phyloP scores from a whole-genome alignment of 306 rosid genomes.

The Chamaecrista fasciculata region DNA sequence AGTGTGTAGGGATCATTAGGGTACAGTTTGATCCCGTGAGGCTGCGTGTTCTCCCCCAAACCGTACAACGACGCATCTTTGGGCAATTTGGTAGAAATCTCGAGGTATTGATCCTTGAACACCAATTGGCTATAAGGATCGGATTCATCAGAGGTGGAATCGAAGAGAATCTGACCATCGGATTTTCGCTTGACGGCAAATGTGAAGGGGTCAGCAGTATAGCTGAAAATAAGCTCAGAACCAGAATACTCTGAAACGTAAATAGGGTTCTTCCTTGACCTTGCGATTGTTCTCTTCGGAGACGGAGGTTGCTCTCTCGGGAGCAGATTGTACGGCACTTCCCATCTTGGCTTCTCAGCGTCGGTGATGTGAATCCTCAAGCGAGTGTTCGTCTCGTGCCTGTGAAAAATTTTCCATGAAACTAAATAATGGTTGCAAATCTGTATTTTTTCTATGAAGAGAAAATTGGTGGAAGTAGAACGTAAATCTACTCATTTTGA shows the following conservation, averaged over 20 bases:
- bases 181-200: constrained; percentile 73
- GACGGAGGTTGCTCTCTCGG: constrained; percentile 76
- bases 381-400: constrained; percentile 81
- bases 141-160: constrained; percentile 47
- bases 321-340: constrained; percentile 78
- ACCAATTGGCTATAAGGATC: constrained; percentile 64
- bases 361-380: constrained; percentile 87
- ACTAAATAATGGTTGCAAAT: no score
- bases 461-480: no score
- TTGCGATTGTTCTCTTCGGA: constrained; percentile 41
- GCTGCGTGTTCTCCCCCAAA: constrained; percentile 89
- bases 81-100: constrained; percentile 79
- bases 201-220: constrained; percentile 73
- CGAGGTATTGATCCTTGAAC: constrained; percentile 91
- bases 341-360: constrained; percentile 81
- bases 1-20: constrained; percentile 82
- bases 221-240: constrained; percentile 65
- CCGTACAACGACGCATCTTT: constrained; percentile 79
- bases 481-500: no score
- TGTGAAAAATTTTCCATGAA: constrained; percentile 10
- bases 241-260: constrained; percentile 61
- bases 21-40: constrained; percentile 78
- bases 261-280: constrained; percentile 38
- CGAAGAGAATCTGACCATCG: constrained; percentile 72
- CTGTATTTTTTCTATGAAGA: no score